Percentiles rank a stretch among this genome's conserved stretches.
Evolutionary conservation across 108 stramenopile genomes (phyloP).

Genomic region (Cylindrotheca closterium): DNA sequence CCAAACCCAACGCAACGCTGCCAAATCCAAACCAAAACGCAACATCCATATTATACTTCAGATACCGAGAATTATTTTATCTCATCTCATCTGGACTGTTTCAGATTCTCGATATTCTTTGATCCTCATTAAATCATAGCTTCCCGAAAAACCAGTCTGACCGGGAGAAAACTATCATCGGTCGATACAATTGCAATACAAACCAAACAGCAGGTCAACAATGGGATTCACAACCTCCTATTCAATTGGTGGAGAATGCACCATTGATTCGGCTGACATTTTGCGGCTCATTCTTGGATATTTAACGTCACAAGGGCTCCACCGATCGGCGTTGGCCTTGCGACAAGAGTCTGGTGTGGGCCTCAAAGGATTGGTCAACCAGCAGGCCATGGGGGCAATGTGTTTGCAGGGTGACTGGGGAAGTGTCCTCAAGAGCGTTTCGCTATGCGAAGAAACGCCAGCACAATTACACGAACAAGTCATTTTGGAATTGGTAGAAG

Average conservation of each 20-base stretch:
- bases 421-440: constrained; percentile 39
- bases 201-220: not conserved
- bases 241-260: constrained; percentile 34
- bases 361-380: constrained; percentile 14
- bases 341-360: constrained; percentile 66
- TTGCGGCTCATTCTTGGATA: constrained; percentile 59
- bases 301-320: constrained; percentile 60
- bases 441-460: constrained; percentile 31
- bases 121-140: too few relatives aligned
- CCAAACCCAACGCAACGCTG: too few relatives aligned
- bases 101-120: too few relatives aligned
- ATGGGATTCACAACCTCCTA: too few relatives aligned
- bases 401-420: constrained; percentile 63
- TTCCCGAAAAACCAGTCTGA: too few relatives aligned
- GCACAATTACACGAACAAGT: constrained; percentile 23
- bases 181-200: not conserved
- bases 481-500: constrained; percentile 35
- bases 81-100: too few relatives aligned
- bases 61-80: too few relatives aligned
- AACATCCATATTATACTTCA: too few relatives aligned
- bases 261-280: constrained; percentile 57
- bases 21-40: too few relatives aligned
- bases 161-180: too few relatives aligned
- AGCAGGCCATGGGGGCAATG: not conserved
- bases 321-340: constrained; percentile 46